Base-by-base conservation (phyloP, 1,139 yeast species). In the Tardiomyces digboiensis region DNA sequence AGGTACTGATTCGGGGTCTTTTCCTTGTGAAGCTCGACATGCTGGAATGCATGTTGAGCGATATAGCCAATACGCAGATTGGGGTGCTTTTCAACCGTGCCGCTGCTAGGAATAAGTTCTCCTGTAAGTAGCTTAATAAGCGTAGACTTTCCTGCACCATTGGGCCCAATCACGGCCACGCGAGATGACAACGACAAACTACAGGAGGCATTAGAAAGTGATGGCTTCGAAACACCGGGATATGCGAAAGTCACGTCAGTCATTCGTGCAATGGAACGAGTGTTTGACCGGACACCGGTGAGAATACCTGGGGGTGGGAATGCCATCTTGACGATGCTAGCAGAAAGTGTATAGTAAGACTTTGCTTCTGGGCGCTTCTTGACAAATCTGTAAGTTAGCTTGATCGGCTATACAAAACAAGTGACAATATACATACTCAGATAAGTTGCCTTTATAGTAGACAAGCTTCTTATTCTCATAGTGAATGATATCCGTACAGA, bases 61-160 rank as follows among this genome's bases (percentile, higher is more conserved):
- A 91, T 91, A 69, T 91, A 91, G 51, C 97, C 98, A 59, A 91
- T 87, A 74, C 98, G 89, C 69, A 91, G 75, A 67, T 91, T 91
- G 52, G 97, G 97, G 69, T 91, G 98, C 68, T 91, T 91, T 70
- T 91, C 97, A 48, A 91, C 97, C 52, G 78, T 81, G 59, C 98
- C 98, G 52, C 70, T 75, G 53, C 78, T 75, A 22, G 98, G 97
- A 44, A 85, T 75, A 50, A 87, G 72, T 66, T 91, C 98, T 51
- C 86, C 98, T 12, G 97, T 91, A 57, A 91, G 74, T 44, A 89
- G 72, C 67, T 91, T 91, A 67, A 91, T 91, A 59, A 91, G 74
- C 18, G 98, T 91, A 7, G 97, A 87, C 66, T 91, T 91, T 71
- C 98, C 98, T 46, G 98, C 98, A 75, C 98, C 98, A 64, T 91